Evolutionary conservation across 352 stramenopile species (phyloP).

Genomic region (Thraustotheca clavata): DNA sequence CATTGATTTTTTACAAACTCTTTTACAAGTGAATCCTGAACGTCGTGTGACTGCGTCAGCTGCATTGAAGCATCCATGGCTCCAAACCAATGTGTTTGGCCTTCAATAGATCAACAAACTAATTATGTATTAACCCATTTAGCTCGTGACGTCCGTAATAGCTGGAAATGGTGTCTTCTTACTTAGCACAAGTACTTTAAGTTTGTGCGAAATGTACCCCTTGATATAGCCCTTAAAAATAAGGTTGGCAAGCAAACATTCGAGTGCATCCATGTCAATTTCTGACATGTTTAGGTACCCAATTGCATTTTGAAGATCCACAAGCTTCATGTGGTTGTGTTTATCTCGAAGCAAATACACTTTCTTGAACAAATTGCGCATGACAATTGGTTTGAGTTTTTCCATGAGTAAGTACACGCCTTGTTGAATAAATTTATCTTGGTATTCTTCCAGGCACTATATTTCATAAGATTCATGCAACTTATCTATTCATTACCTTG

Average conservation of each 20-base stretch:
- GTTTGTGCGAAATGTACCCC: conserved; percentile 95
- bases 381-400: conserved; percentile 91
- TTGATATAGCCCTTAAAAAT: conserved; percentile 96
- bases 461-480: neutral
- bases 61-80: conserved; percentile 55
- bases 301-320: conserved; percentile 83
- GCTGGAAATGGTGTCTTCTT: conserved; percentile 91
- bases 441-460: conserved; percentile 80
- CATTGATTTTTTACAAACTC: conserved; percentile 50
- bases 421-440: conserved; percentile 84
- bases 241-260: conserved; percentile 95
- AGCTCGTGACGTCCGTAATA: conserved; percentile 69
- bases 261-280: conserved; percentile 94
- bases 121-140: conserved; percentile 22
- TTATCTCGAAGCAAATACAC: conserved; percentile 76
- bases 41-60: conserved; percentile 40
- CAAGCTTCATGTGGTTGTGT: conserved; percentile 82
- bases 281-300: conserved; percentile 69
- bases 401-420: conserved; percentile 95
- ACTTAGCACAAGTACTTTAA: conserved; percentile 93
- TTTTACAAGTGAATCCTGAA: conserved; percentile 60
- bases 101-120: conserved; percentile 24
- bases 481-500: conserved; percentile 28
- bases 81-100: conserved; percentile 55
- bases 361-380: conserved; percentile 95